These are phyloP conservation scores for Phyllosticta citrichinensis DNA, from an alignment of 2,329 filamentous ascomycete species.

Conservation along the genomic window DNA sequence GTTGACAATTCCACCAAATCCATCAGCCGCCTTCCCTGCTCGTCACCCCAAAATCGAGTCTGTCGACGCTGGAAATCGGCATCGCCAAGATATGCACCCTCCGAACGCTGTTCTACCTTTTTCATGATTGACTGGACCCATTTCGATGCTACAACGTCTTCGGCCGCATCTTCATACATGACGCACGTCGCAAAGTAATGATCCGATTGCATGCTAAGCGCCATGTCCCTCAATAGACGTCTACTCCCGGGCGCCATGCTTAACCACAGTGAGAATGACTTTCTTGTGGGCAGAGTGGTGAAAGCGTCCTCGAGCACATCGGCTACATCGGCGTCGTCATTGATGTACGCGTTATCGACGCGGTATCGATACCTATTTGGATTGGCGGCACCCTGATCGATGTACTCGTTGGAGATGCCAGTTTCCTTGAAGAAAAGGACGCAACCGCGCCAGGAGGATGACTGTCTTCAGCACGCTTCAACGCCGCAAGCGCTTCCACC, in stretches of 20 bases:
- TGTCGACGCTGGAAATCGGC: slow-evolving; percentile 41
- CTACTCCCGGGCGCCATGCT: slow-evolving; percentile 31
- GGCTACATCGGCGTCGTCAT: slow-evolving; percentile 37
- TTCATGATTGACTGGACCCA: slow-evolving; percentile 35
- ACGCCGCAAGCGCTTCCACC: slow-evolving; percentile 25
- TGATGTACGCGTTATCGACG: slow-evolving; percentile 42
- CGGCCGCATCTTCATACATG: slow-evolving; percentile 38
- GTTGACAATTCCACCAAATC: slow-evolving; percentile 18
- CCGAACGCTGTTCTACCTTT: slow-evolving; percentile 30
- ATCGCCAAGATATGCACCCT: slow-evolving; percentile 46
- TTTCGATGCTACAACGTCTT: slow-evolving; percentile 34
- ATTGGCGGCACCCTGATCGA: slow-evolving; percentile 36
- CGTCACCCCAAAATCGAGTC: slow-evolving; percentile 40
- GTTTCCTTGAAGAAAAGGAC: slow-evolving; percentile 34
- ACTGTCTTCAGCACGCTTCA: slow-evolving; percentile 28
- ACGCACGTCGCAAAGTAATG: slow-evolving; percentile 48
- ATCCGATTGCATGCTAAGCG: slow-evolving; percentile 44
- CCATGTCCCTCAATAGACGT: slow-evolving; percentile 39
- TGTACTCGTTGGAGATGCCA: slow-evolving; percentile 33
- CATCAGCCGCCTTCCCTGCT: slow-evolving; percentile 34
- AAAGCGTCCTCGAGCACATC: slow-evolving; percentile 30
- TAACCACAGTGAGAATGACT: slow-evolving; percentile 8
- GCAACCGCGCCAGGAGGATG: slow-evolving; percentile 29
- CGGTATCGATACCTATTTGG: slow-evolving; percentile 41
- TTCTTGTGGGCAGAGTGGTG: slow-evolving; percentile 4